Evolutionary conservation across 1,139 yeast species (phyloP), one percentile per base, ranked within the genome.

Genomic region (Diutina pseudorugosa): DNA sequence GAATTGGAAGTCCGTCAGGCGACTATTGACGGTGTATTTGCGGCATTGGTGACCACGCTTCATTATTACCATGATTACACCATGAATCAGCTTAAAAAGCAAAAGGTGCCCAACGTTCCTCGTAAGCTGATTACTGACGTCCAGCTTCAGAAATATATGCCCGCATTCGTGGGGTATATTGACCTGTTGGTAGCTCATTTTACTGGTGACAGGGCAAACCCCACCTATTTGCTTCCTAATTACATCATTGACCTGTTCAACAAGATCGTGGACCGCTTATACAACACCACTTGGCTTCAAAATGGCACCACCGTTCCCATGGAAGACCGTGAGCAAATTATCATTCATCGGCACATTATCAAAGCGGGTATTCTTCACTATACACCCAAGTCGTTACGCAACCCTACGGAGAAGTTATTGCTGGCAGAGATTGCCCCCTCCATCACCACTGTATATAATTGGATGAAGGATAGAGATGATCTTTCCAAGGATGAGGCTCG

Each of bases 61-160:
- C 66, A 68, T 54, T 67, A 70, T 54, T 69, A 62, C 58, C 66
- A 67, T 51, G 74, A 71, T 54, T 62, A 56, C 52, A 69, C 71
- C 52, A 62, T 59, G 49, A 68, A 68, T 42, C 49, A 53, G 36
- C 57, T 55, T 47, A 55, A 57, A 23, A 54, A 53, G 16, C 56
- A 56, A 16, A 55, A 54, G 9, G 53, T 58, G 20, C 58, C 61
- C 7, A 59, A 63, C 51, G 62, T 63, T 51, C 58, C 67, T 0
- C 67, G 68, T 5, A 61, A 60, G 45, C 62, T 59, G 51, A 59
- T 71, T 19, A 62, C 62, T 8, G 55, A 58, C 30, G 52, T 55
- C 6, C 75, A 71, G 53, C 59, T 70, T 20, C 11, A 9, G 3
- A 21, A 49, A n/a, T 5, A 21, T 40, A 19, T 21, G 27, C 54